These are phyloP conservation scores for Papiliotrema nemorosa DNA, from an alignment of 1,284 basidiomycete species.

Conservation along the genomic window DNA sequence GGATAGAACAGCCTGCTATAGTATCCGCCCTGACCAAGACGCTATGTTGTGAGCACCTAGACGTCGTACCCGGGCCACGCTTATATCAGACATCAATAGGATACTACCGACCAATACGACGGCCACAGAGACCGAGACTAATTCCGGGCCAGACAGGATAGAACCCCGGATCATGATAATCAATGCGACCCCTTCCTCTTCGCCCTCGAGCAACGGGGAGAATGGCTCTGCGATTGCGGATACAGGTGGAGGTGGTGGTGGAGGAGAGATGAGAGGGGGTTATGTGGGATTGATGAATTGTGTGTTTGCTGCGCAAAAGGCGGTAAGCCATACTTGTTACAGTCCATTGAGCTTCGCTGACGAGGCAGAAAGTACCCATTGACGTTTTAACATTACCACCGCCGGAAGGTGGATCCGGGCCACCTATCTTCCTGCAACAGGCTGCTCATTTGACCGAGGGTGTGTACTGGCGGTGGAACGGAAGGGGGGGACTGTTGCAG, in stretches of 20 bases:
- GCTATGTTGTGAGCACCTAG: constrained; percentile 78
- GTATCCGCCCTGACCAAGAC: constrained; percentile 85
- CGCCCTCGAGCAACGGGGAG: not conserved
- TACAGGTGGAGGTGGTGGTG: constrained; percentile 16
- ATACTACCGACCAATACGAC: constrained; percentile 51
- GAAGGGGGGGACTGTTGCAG: constrained; percentile 72
- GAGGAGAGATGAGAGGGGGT: constrained; percentile 37
- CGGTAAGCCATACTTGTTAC: constrained; percentile 55
- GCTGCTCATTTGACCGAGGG: constrained; percentile 93
- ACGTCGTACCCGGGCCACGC: too few species aligned
- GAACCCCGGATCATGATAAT: constrained; percentile 86
- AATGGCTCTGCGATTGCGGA: constrained; percentile 8
- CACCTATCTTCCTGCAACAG: constrained; percentile 86
- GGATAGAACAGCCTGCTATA: constrained; percentile 63
- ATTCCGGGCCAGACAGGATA: constrained; percentile 53
- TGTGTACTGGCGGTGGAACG: constrained; percentile 75
- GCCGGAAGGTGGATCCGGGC: constrained; percentile 59
- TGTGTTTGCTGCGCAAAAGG: constrained; percentile 97
- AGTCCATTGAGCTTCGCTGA: not conserved
- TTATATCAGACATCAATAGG: constrained; percentile 72
- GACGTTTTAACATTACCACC: constrained; percentile 93
- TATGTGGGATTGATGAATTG: constrained; percentile 96
- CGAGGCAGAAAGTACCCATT: constrained; percentile 81
- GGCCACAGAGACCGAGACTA: constrained; percentile 4
- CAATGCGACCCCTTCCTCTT: constrained; percentile 70